Percentiles rank a stretch among this genome's conserved stretches.
These are phyloP conservation scores for Avena atlantica DNA, from an alignment of 176 grass and related monocot species.

Conservation along the genomic window DNA sequence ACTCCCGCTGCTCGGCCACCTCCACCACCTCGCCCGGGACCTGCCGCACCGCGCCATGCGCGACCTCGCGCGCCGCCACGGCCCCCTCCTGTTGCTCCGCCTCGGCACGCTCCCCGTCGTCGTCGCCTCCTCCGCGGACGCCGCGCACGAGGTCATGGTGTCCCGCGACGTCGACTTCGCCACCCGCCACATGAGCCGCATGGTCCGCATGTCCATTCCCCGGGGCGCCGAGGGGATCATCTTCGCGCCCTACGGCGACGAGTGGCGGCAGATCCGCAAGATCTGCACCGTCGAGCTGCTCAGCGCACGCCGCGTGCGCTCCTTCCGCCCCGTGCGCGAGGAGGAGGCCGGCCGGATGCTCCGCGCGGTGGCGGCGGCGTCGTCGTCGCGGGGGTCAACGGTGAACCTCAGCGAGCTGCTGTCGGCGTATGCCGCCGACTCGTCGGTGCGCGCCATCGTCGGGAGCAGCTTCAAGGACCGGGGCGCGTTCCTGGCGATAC, in stretches of 20 bases:
- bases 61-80: conserved; percentile 35
- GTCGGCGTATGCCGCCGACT: conserved; percentile 27
- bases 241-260: conserved; percentile 43
- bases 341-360: conserved; percentile 23
- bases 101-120: conserved; percentile 51
- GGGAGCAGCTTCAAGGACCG: conserved; percentile 27
- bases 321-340: not conserved
- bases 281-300: conserved; percentile 38
- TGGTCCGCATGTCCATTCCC: not conserved
- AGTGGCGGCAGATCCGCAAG: conserved; percentile 33
- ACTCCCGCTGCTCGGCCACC: conserved; percentile 52
- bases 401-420: conserved; percentile 30
- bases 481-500: not conserved
- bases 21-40: conserved; percentile 43
- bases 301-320: conserved; percentile 21
- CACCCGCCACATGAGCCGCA: not conserved
- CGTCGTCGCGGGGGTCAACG: not conserved
- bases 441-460: conserved; percentile 18
- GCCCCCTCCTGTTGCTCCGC: conserved; percentile 48
- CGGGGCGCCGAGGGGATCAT: conserved; percentile 1
- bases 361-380: not conserved
- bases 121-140: conserved; percentile 46
- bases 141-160: conserved; percentile 47
- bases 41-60: conserved; percentile 49
- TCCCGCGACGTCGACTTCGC: conserved; percentile 20